Evolutionary conservation across 2,329 filamentous ascomycete species (phyloP), one percentile per base, ranked within the genome.

Genomic region (Drechslera avenae): DNA sequence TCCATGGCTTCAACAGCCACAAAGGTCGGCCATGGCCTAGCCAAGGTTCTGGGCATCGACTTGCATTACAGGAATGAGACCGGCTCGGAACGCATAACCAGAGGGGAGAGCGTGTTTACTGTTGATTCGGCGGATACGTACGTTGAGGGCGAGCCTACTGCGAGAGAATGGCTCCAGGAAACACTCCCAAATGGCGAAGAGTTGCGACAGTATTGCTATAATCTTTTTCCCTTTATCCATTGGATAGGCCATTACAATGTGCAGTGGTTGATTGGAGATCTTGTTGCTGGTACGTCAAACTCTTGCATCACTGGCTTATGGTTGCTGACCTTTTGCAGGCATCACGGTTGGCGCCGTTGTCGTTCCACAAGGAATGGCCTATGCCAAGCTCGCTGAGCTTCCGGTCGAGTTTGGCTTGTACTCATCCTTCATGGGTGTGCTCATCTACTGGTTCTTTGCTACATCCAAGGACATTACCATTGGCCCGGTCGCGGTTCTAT

Each of bases 401-500:
- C 80, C 83, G 1, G 83, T 87, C 7, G 82, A 97, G 69, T 97
- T 87, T 64, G 93, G 94, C 49, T 81, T 97, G 1, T 96, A 96
- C 75, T 94, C 93, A 0, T 97, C 93, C 0, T 97, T 99, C 73
- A 95, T 97, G 86, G 94, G 94, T 42, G 91, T 96, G 2, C 73
- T 96, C 54, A 82, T 96, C 56, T 99, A 99, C 76, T 97, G 93
- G 93, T 89, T 97, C 72, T 97, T 97, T 68, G 94, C 93, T 26
- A 99, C 94, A 0, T 97, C 93, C 6, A 99, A 97, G 73, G 94
- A 99, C 73, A 97, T 99, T 67, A 97, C 93, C 12, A 97, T 97
- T 45, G 93, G 93, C 10, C 93, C 93, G 16, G 94, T 97, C 39
- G 94, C 94, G 31, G 94, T 97, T 59, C 87, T 97, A 80, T 97